These are phyloP conservation scores for Dysphania ambrosioides DNA, from an alignment of 148 eudicot genomes.

Conservation along the genomic window DNA sequence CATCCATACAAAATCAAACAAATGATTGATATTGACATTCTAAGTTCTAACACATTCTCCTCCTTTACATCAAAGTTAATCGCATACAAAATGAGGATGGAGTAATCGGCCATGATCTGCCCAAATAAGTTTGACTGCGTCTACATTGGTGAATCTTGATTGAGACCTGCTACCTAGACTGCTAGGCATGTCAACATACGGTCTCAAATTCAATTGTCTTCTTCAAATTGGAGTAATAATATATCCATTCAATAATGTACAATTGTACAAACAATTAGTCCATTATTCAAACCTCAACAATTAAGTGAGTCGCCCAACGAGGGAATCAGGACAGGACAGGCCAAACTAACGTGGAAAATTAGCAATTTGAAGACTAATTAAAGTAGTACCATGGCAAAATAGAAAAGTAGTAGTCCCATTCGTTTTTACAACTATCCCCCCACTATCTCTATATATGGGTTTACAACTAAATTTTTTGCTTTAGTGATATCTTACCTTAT, in stretches of 20 bases:
- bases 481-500: conserved; percentile 9
- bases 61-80: too few species aligned
- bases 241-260: not conserved
- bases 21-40: too few species aligned
- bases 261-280: too few species aligned
- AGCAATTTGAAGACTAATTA: too few species aligned
- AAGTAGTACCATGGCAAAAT: not conserved
- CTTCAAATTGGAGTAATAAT: not conserved
- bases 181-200: not conserved
- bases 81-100: too few species aligned
- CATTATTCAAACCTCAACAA: not conserved
- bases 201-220: not conserved
- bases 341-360: too few species aligned
- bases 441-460: conserved; percentile 5
- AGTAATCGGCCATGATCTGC: too few species aligned
- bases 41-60: too few species aligned
- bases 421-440: not conserved
- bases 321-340: too few species aligned
- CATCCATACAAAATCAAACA: too few species aligned
- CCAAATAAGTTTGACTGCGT: not conserved
- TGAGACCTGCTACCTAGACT: too few species aligned
- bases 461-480: conserved; percentile 10
- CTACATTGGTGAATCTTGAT: not conserved
- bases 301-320: not conserved
- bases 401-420: not conserved